A percentile compares a stretch with the other conserved stretches of the same genome.
Conservation (phyloP, 129 eudicot genomes). For the Deinandra increscens region DNA sequence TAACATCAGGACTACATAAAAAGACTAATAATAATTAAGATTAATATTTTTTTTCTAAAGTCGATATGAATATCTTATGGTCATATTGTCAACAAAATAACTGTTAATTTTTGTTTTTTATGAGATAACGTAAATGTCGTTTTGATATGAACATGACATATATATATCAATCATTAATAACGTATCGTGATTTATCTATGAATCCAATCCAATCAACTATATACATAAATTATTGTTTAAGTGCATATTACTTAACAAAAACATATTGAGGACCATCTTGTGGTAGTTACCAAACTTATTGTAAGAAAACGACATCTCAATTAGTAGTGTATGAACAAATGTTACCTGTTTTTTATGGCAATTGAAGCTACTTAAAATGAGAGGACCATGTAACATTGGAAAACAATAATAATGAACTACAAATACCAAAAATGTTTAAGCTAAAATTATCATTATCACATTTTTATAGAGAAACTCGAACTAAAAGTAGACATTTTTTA, state of each 20-base stretch:
- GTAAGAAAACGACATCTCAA: constrained; percentile 36
- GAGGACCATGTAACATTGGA: constrained; percentile 17
- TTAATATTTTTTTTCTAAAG: no score
- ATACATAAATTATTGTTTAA: background rate
- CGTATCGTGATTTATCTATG: background rate
- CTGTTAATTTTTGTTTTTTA: no score
- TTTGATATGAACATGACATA: background rate
- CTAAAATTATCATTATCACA: background rate
- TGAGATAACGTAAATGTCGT: no score
- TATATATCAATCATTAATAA: no score
- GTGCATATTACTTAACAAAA: background rate
- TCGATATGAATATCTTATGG: no score
- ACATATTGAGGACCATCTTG: constrained; percentile 26
- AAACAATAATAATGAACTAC: constrained; percentile 9
- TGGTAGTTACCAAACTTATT: constrained; percentile 37
- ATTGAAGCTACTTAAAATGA: constrained; percentile 11
- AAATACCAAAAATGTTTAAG: background rate
- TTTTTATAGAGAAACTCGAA: no score
- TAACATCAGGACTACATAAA: no score
- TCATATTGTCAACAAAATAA: no score
- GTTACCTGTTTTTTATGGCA: constrained; percentile 34
- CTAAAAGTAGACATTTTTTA: background rate
- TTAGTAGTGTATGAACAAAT: constrained; percentile 38
- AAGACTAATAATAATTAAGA: no score
- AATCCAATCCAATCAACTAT: background rate